A percentile compares a stretch with the other conserved stretches of the same genome.
Evolutionary conservation across 2,329 filamentous ascomycete genomes (phyloP).

Genomic region (Metarhizium robertsii): DNA sequence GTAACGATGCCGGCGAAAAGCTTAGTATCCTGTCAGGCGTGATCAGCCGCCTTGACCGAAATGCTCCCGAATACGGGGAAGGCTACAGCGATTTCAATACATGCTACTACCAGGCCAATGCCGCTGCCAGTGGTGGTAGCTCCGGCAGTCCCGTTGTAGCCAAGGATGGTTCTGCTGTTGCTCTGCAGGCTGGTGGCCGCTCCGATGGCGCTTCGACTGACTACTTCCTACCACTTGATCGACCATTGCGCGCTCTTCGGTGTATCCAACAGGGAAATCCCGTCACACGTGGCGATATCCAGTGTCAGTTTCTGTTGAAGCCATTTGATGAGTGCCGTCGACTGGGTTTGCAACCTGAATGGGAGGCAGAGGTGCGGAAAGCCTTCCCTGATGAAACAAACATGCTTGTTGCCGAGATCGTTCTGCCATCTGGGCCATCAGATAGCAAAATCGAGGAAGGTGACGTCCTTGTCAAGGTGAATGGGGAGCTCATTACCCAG

Average conservation of each 20-base stretch:
- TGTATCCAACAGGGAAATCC: slow-evolving; percentile 69
- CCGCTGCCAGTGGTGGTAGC: slow-evolving; percentile 90
- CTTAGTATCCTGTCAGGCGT: slow-evolving; percentile 95
- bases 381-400: slow-evolving; percentile 88
- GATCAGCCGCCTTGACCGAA: slow-evolving; percentile 90
- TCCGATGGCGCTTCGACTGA: slow-evolving; percentile 94
- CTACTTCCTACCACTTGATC: slow-evolving; percentile 91
- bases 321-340: slow-evolving; percentile 95
- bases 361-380: slow-evolving; percentile 77
- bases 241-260: slow-evolving; percentile 76
- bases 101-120: slow-evolving; percentile 96
- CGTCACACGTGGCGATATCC: slow-evolving; percentile 89
- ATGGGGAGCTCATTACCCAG: slow-evolving; percentile 84
- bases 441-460: slow-evolving; percentile 85
- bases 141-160: slow-evolving; percentile 98
- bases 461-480: slow-evolving; percentile 87
- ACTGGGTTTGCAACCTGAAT: slow-evolving; percentile 72
- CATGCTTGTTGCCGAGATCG: slow-evolving; percentile 93
- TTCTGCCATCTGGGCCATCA: slow-evolving; percentile 83
- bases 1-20: slow-evolving; percentile 97
- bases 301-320: slow-evolving; percentile 94
- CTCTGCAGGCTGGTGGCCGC: slow-evolving; percentile 86
- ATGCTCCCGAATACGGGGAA: slow-evolving; percentile 95
- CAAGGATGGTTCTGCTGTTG: slow-evolving; percentile 84
- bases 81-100: slow-evolving; percentile 97